Evolutionary conservation across 2,329 filamentous ascomycete genomes (phyloP), one percentile per base, ranked within the genome.

Genomic region (Colletotrichum orbiculare): DNA sequence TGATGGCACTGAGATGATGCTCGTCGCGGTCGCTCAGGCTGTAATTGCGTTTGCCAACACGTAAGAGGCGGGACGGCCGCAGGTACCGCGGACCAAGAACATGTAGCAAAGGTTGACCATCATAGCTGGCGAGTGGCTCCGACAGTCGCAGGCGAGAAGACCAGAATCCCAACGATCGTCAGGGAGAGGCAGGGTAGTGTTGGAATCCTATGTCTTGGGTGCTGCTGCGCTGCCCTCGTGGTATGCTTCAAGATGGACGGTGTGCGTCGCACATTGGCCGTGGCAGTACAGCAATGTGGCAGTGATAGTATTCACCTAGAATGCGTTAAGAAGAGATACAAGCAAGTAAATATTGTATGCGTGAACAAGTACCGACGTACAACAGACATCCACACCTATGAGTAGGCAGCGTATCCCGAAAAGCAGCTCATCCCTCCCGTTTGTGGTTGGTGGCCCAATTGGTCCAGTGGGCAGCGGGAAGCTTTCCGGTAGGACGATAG

Each of bases 391-490:
- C 25, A 4, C 4, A 25, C 25, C 25, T 25, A 25, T 25, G 4
- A 4, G 25, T 25, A 25, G 25, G 25, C 25, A 25, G 25, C 25
- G 25, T 25, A 10, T 46, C 38, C 37, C 43, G 49, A 42, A 34
- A 42, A 33, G 46, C 37, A 50, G 64, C 48, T 42, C 54, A 66
- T 66, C 64, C 48, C 55, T 64, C 54, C 60, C 49, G 10, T 25
- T 49, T 60, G 54, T 48, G 43, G 64, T 35, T 42, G 58, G 8
- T 37, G 46, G 52, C 42, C 25, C n/a, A 15, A 47, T 54, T 25
- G 60, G 64, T 66, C 64, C 58, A 64, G 64, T 66, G 64, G 64
- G 49, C 54, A 64, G 35, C 60, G 54, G 60, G 64, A 55, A 47
- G 49, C 17, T 64, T 64, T 54, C 60, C 60, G 64, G 59, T 60